Evolutionary conservation across 805 yeast species (phyloP), one percentile per base, ranked within the genome.

Genomic region (Pichia membranifaciens): DNA sequence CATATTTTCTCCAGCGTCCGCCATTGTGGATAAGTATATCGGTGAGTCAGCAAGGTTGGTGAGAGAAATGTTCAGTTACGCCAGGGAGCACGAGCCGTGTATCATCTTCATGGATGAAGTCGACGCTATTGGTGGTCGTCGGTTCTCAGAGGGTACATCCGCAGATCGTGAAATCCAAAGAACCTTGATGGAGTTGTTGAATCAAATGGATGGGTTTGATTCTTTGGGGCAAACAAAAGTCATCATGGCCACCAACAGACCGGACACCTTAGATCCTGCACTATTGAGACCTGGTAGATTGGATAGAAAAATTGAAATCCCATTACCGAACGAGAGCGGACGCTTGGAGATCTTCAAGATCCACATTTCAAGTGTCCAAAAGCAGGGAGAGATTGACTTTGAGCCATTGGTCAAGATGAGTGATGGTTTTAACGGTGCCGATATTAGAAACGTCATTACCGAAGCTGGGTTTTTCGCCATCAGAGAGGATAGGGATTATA

Each of bases 241-340:
- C 45, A 91, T 91, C 60, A 91, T 91, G 99, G 99, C 99, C 31
- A 91, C 99, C n/a, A 91, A 91, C 68, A 81, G 99, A 70, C 99
- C 99, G 10, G 99, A 91, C 64, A 93, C 98, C 12, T 75, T 91
- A 55, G 99, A 91, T 68, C 99, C 99, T 13, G 99, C 99, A 4
- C 75, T 91, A 58, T 76, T 91, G 58, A 86, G 99, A 73, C 96
- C 99, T 2, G 99, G 99, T 56, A 82, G 99, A 72, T 79, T 91
- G 64, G 99, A 91, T 69, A 80, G 98, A 64, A 91, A 91, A 68
- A 87, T 91, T 59, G 99, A 91, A 70, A 93, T 91, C 55, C 87
- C 93, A 33, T 74, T 91, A 62, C 98, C 99, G 16, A 91, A 91
- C 65, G 99, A 91, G 69, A 93, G 85, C 38, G 98, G 98, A 38